A percentile compares a stretch with the other conserved stretches of the same genome.
Evolutionary conservation across 148 eudicot genomes (phyloP).

Genomic region (Vaccinium myrtillus): DNA sequence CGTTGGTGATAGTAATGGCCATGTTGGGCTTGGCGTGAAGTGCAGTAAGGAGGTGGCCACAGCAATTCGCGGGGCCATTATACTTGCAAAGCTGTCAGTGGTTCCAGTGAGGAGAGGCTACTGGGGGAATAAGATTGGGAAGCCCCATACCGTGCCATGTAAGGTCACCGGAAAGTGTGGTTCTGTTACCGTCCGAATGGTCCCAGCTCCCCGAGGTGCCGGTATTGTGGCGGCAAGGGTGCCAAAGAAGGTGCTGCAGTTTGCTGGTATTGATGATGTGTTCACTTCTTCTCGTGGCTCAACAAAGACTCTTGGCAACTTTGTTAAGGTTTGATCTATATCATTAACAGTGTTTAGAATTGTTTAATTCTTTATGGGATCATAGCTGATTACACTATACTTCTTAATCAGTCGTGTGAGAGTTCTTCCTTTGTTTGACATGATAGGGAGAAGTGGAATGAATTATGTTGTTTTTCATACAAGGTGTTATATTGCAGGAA

Average conservation of each 20-base stretch:
- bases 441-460: background rate
- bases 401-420: background rate
- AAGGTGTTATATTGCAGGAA: background rate
- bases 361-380: background rate
- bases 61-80: slow-evolving; percentile 75
- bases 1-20: slow-evolving; percentile 72
- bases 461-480: background rate
- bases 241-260: slow-evolving; percentile 88
- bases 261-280: slow-evolving; percentile 90
- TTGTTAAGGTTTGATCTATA: slow-evolving; percentile 57
- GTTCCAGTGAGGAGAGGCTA: slow-evolving; percentile 83
- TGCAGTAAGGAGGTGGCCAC: slow-evolving; percentile 86
- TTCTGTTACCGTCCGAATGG: slow-evolving; percentile 77
- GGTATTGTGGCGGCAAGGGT: slow-evolving; percentile 88
- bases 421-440: background rate
- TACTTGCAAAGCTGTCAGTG: slow-evolving; percentile 72
- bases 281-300: slow-evolving; percentile 87
- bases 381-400: background rate
- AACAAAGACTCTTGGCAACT: slow-evolving; percentile 84
- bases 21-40: slow-evolving; percentile 81
- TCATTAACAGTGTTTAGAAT: background rate
- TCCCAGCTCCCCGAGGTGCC: slow-evolving; percentile 85
- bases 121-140: slow-evolving; percentile 91
- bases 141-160: slow-evolving; percentile 77
- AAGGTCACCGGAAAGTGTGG: slow-evolving; percentile 93